These are phyloP conservation scores for Piloderma croceum DNA, from an alignment of 768 basidiomycete genomes.

Conservation along the genomic window DNA sequence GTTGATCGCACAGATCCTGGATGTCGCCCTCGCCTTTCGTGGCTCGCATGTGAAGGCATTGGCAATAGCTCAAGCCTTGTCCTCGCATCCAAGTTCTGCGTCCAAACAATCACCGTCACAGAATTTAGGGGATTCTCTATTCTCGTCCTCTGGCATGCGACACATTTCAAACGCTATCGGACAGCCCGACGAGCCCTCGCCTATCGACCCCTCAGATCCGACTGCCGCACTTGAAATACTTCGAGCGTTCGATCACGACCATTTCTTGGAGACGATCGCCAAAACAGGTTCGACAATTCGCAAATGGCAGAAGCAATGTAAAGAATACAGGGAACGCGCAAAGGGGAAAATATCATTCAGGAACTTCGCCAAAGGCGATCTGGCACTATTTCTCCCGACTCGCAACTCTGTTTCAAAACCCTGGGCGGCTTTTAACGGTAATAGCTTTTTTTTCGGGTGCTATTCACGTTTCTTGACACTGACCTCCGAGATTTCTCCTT, in stretches of 20 bases:
- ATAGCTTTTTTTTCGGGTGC: conserved; percentile 6
- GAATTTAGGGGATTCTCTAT: conserved; percentile 44
- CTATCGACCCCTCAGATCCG: conserved; percentile 75
- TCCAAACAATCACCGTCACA: conserved; percentile 38
- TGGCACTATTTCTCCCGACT: conserved; percentile 94
- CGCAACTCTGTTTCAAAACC: conserved; percentile 89
- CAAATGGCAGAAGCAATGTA: conserved; percentile 98
- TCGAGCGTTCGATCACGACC: conserved; percentile 75
- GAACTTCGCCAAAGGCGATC: conserved; percentile 91
- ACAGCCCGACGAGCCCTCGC: conserved; percentile 56
- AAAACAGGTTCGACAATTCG: conserved; percentile 84
- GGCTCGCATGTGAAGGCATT: conserved; percentile 72
- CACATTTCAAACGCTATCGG: conserved; percentile 50
- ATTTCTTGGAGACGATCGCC: conserved; percentile 75
- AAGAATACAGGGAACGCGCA: conserved; percentile 90
- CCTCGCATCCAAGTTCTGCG: conserved; percentile 43
- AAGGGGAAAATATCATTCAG: conserved; percentile 95
- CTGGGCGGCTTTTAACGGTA: conserved; percentile 99
- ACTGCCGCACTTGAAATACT: conserved; percentile 63
- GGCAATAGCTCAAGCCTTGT: conserved; percentile 53
- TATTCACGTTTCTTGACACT: conserved; percentile 3
- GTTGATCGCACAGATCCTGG: conserved; percentile 75
- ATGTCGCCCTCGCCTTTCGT: conserved; percentile 73
- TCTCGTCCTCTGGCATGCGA: conserved; percentile 43
- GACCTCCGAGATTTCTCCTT: conserved; percentile 27